Base-by-base conservation (phyloP, 1,139 yeast species). In the Pichia sp. region DNA sequence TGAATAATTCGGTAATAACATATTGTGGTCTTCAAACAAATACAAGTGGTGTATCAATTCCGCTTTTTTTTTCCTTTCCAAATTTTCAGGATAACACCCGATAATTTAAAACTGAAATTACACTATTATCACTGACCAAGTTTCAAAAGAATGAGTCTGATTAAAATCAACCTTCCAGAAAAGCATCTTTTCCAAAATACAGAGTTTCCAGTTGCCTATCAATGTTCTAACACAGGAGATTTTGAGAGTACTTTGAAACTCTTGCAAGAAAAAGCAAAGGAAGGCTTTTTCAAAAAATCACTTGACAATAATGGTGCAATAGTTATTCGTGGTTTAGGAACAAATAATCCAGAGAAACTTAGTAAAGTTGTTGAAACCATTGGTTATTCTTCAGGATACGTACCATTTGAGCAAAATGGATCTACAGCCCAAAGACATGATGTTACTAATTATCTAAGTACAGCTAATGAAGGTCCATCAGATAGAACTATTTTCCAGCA, bases 381-480 rank as follows among this genome's bases (percentile, higher is more conserved):
- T 36, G 61, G 55, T 18, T 25, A 18, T 3, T 41, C 45, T 14
- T 49, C 58, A 24, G 56, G 55, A 2, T 46, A 49, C 26, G 43
- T 40, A 14, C 50, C 45, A 7, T 62, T 59, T 39, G 52, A 45
- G 15, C 64, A 60, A 40, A 56, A 52, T 37, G 66, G 65, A 1
- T 50, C 61, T 1, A 45, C 59, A 2, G 61, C 57, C 3, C 37
- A 49, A 28, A 51, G 66, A 42, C 52, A 54, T 12, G 51, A 54
- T 15, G 47, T 57, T 7, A 55, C 56, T 1, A 52, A 51, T 5
- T 44, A 50, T 34, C 40, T 62, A 3, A 52, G 52, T 31, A 60
- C 63, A 1, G 66, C 64, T 12, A 60, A 58, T 34, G 63, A 59
- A 40, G 61, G 61, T 10, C 56, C 59, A 2, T 44, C 56, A 1